A percentile compares a stretch with the other conserved stretches of the same genome.
These are phyloP conservation scores for Aureobasidium musti DNA, from an alignment of 2,329 filamentous ascomycete species.

Conservation along the genomic window DNA sequence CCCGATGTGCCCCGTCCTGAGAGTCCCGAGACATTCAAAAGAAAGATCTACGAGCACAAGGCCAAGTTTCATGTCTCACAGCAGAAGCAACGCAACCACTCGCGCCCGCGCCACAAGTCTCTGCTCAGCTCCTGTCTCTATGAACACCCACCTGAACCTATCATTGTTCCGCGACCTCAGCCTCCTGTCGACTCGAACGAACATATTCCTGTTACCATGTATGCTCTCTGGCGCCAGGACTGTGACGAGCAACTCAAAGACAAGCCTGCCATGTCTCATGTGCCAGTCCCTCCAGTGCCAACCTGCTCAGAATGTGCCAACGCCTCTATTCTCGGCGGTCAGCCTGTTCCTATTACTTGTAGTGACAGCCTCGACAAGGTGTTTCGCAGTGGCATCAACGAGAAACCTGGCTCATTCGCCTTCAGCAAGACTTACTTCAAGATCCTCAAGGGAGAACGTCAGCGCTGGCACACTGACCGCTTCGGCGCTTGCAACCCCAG, in stretches of 20 bases:
- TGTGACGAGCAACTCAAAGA: slow-evolving; percentile 9
- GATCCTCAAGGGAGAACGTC: slow-evolving; percentile 19
- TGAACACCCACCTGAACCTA: neutral
- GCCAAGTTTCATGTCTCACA: slow-evolving; percentile 13
- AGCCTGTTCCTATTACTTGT: slow-evolving; percentile 5
- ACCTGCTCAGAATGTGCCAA: slow-evolving; percentile 9
- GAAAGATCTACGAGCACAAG: slow-evolving; percentile 15
- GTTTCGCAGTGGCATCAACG: neutral
- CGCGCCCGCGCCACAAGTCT: slow-evolving; percentile 15
- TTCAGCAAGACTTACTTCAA: slow-evolving; percentile 16
- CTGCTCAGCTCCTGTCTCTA: slow-evolving; percentile 2
- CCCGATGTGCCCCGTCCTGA: slow-evolving; percentile 12
- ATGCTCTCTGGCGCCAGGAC: slow-evolving; percentile 20
- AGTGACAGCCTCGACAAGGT: slow-evolving; percentile 21
- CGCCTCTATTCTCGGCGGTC: slow-evolving; percentile 4
- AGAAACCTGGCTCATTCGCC: neutral
- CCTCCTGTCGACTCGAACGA: neutral
- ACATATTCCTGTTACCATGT: neutral
- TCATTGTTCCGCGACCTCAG: neutral
- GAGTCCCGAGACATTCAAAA: slow-evolving; percentile 21
- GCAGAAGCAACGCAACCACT: slow-evolving; percentile 15
- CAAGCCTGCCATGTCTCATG: slow-evolving; percentile 18
- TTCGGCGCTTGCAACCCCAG: slow-evolving; percentile 16
- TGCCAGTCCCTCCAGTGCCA: neutral
- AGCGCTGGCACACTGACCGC: slow-evolving; percentile 28